A percentile compares a stretch with the other conserved stretches of the same genome.
These are phyloP conservation scores for Aspergillus sp. DNA, from an alignment of 2,329 filamentous ascomycete species.

Conservation along the genomic window DNA sequence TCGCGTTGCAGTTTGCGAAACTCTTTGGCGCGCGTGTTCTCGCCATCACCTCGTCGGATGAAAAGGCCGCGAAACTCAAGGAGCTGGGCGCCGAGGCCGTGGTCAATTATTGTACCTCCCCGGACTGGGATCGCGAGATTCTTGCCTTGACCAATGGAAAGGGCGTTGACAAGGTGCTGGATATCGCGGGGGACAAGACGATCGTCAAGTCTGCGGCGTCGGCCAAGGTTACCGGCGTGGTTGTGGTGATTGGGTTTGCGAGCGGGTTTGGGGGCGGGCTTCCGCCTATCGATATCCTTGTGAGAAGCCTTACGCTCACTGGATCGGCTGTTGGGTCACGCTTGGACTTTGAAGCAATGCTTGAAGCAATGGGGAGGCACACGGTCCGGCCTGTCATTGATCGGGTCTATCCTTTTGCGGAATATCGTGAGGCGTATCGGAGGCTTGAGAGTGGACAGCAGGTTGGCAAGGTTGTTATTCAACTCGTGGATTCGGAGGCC, in stretches of 20 bases:
- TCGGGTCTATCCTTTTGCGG: constrained; percentile 54
- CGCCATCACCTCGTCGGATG: constrained; percentile 24
- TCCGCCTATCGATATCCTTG: constrained; percentile 30
- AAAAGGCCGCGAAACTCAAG: constrained; percentile 20
- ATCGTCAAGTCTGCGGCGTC: constrained; percentile 55
- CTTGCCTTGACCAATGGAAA: constrained; percentile 47
- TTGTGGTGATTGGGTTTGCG: constrained; percentile 51
- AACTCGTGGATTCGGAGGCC: neutral
- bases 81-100: constrained; percentile 16
- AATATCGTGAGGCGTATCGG: constrained; percentile 54
- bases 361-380: constrained; percentile 56
- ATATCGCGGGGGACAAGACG: constrained; percentile 57
- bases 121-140: constrained; percentile 42
- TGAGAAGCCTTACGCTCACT: constrained; percentile 52
- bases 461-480: constrained; percentile 55
- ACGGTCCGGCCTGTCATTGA: constrained; percentile 32
- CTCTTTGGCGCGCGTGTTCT: constrained; percentile 16
- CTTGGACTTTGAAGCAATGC: constrained; percentile 59
- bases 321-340: constrained; percentile 57
- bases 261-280: constrained; percentile 22
- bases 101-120: constrained; percentile 15
- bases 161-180: constrained; percentile 63
- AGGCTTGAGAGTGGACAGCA: constrained; percentile 54
- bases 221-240: constrained; percentile 44
- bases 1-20: constrained; percentile 13